These are phyloP conservation scores for Raddia guianensis DNA, from an alignment of 176 grass and related monocot genomes.

Conservation along the genomic window DNA sequence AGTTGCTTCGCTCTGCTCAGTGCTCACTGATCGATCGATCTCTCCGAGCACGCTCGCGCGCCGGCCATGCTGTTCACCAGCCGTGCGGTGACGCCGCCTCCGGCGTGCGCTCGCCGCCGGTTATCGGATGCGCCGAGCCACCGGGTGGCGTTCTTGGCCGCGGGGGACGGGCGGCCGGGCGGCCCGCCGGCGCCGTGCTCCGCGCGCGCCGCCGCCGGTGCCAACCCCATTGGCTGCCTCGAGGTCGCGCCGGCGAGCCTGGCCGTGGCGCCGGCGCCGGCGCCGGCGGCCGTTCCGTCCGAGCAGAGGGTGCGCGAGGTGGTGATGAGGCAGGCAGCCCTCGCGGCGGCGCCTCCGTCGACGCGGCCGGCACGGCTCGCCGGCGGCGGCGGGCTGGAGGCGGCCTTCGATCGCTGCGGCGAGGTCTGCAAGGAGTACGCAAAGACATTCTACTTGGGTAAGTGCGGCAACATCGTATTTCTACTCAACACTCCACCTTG, in stretches of 20 bases:
- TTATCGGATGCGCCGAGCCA: not conserved
- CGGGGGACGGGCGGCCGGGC: not conserved
- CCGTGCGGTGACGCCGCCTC: not conserved
- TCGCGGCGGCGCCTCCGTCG: conserved; percentile 30
- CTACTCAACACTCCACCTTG: not conserved
- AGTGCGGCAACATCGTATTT: no score
- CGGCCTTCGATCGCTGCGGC: conserved; percentile 71
- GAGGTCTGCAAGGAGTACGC: conserved; percentile 92
- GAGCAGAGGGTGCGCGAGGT: conserved; percentile 82
- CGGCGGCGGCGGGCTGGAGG: conserved; percentile 50
- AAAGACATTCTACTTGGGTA: conserved; percentile 96
- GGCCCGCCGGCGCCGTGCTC: conserved; percentile 36
- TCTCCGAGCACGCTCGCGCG: not conserved
- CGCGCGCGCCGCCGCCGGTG: conserved; percentile 21
- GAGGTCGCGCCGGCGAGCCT: conserved; percentile 37
- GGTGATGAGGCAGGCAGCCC: conserved; percentile 73
- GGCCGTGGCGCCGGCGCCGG: conserved; percentile 25
- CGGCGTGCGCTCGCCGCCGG: not conserved
- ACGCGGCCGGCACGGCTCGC: conserved; percentile 23
- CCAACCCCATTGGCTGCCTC: conserved; percentile 43
- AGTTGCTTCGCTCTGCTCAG: not conserved
- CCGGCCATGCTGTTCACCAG: conserved; percentile 32
- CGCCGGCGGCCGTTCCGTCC: conserved; percentile 32
- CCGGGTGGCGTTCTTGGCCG: not conserved
- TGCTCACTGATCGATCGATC: not conserved